Evolutionary conservation across 2,329 filamentous ascomycete species (phyloP).

Genomic region (Exophiala phaeomuriformis): DNA sequence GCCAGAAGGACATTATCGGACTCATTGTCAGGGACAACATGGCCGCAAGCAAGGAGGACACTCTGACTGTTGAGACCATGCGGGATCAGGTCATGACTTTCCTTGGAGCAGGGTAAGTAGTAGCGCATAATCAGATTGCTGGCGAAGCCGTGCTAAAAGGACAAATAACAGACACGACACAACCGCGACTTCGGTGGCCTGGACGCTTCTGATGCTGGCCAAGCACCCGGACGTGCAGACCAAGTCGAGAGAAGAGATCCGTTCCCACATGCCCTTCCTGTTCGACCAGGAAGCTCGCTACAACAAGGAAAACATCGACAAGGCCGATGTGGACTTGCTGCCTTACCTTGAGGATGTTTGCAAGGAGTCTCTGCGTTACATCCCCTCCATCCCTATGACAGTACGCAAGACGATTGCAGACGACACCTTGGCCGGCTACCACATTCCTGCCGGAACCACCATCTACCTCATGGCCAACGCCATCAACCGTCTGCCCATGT

Average conservation of each 20-base stretch:
- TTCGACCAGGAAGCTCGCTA: slow-evolving; percentile 33
- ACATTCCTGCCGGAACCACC: slow-evolving; percentile 39
- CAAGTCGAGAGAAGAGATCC: slow-evolving; percentile 38
- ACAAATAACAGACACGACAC: slow-evolving; percentile 30
- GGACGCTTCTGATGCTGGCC: slow-evolving; percentile 38
- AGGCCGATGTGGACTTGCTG: slow-evolving; percentile 36
- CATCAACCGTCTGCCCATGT: slow-evolving; percentile 37
- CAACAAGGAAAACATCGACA: slow-evolving; percentile 28
- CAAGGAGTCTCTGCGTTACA: slow-evolving; percentile 42
- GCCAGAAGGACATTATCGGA: slow-evolving; percentile 36
- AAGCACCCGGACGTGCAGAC: slow-evolving; percentile 37
- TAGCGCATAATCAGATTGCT: no score
- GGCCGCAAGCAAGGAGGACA: slow-evolving; percentile 32
- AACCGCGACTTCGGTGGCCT: slow-evolving; percentile 40
- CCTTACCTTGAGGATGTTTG: slow-evolving; percentile 44
- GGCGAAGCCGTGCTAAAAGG: neutral
- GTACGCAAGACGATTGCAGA: slow-evolving; percentile 39
- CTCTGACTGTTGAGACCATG: slow-evolving; percentile 29
- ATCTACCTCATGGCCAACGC: slow-evolving; percentile 40
- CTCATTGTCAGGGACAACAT: slow-evolving; percentile 37
- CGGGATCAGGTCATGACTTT: slow-evolving; percentile 38
- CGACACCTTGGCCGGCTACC: slow-evolving; percentile 36
- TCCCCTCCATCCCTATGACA: slow-evolving; percentile 42
- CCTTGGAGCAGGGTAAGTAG: slow-evolving; percentile 34
- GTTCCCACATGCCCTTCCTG: slow-evolving; percentile 34